Evolutionary conservation across 1,284 basidiomycete species (phyloP), one percentile per base, ranked within the genome.

Genomic region (Marasmius fiardii): DNA sequence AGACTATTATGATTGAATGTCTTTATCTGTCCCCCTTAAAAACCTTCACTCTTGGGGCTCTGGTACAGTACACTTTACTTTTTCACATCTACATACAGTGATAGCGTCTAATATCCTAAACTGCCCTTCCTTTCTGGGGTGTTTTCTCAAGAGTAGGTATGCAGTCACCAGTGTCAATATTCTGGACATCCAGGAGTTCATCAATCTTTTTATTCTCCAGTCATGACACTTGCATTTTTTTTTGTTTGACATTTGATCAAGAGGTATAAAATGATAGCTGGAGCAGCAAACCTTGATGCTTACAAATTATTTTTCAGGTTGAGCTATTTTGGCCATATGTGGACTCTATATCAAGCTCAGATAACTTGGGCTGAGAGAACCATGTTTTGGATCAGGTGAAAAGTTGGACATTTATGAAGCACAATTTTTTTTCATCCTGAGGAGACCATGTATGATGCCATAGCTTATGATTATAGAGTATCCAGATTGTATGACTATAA

Each of bases 371-470:
- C 20, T 43, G 8, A 23, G 39, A 11, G 26, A 28, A 10, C 24
- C 3, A 10, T 16, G 20, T n/a, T 26, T 21, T 26, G 16, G 11
- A 24, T 26, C 28, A 54, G 53, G 20, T 24, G 47, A 39, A 48
- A 37, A n/a, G n/a, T 14, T 54, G 53, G 53, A 37, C 44, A 3
- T 23, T 54, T 4, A 39, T 54, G 18, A 54, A 54, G 20, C 41
- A 49, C 37, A 47, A 26, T 2, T 54, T 48, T 45, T 54, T 34
- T 16, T 26, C 8, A 18, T 14, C n/a, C n/a, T n/a, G n/a, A n/a
- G n/a, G n/a, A n/a, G n/a, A n/a, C n/a, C n/a, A n/a, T n/a, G n/a
- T n/a, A n/a, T n/a, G n/a, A n/a, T n/a, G n/a, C n/a, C n/a, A n/a
- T n/a, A n/a, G n/a, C n/a, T n/a, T n/a, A n/a, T n/a, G n/a, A n/a